These are phyloP conservation scores for Diaporthe ampelina DNA, from an alignment of 2,329 filamentous ascomycete species.

Conservation along the genomic window DNA sequence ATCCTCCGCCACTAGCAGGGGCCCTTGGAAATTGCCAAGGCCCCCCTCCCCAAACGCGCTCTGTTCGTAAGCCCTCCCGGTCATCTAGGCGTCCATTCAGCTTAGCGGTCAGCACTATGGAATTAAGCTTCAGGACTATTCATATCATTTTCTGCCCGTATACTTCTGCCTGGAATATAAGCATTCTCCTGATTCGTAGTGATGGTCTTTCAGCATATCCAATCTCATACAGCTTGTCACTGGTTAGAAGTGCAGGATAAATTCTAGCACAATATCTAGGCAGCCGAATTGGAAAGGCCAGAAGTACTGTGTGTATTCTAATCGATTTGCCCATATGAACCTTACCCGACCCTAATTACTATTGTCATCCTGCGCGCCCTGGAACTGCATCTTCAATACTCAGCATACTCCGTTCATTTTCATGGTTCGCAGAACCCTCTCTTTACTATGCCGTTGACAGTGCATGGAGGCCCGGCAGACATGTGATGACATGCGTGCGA, in stretches of 20 bases:
- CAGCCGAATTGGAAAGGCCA: no score
- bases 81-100: neutral
- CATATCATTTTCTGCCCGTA: neutral
- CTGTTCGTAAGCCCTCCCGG: neutral
- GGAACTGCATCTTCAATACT: no score
- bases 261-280: neutral
- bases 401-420: no score
- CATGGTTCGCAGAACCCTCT: no score
- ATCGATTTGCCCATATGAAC: no score
- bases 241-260: neutral
- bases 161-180: neutral
- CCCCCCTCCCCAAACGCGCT: neutral
- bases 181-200: neutral
- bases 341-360: no score
- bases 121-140: neutral
- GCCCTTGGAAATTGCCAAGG: neutral
- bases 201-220: neutral
- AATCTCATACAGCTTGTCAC: neutral
- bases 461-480: no score
- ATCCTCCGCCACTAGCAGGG: neutral
- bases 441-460: no score
- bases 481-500: no score
- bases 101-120: constrained; percentile 1
- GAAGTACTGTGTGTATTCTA: no score
- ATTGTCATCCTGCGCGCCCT: no score